Percentiles rank a stretch among this genome's conserved stretches.
Evolutionary conservation across 805 yeast genomes (phyloP).

Genomic region (Cyberlindnera saturnus): DNA sequence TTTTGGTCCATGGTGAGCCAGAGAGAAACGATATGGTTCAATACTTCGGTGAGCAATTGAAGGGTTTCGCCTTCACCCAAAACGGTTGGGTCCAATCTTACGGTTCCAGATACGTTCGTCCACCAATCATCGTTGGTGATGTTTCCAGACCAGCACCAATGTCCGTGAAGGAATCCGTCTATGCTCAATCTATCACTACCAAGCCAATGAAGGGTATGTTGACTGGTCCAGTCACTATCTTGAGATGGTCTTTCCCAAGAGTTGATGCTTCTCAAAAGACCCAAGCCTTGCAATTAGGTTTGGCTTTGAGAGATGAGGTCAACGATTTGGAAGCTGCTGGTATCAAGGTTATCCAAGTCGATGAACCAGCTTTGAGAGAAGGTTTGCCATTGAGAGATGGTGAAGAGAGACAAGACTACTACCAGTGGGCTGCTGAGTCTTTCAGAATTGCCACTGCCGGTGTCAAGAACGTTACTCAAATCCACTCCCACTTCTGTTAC

Average conservation of each 20-base stretch:
- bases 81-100: constrained; percentile 99
- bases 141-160: constrained; percentile 97
- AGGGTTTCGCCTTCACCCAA: constrained; percentile 96
- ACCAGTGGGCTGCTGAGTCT: constrained; percentile 98
- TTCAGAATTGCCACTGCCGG: constrained; percentile 99
- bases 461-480: constrained; percentile 91
- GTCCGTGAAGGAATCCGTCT: constrained; percentile 98
- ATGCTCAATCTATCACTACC: constrained; percentile 93
- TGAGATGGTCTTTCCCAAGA: constrained; percentile 99
- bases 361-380: constrained; percentile 99
- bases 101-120: constrained; percentile 99
- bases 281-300: constrained; percentile 94
- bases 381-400: constrained; percentile 99
- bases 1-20: constrained; percentile 99
- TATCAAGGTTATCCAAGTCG: constrained; percentile 96
- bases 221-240: constrained; percentile 98
- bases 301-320: constrained; percentile 98
- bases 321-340: constrained; percentile 98
- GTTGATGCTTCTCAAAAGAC: constrained; percentile 89
- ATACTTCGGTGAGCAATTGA: constrained; percentile 98
- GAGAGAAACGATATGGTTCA: constrained; percentile 99
- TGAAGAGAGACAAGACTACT: constrained; percentile 91
- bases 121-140: constrained; percentile 98
- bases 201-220: constrained; percentile 99
- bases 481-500: constrained; percentile 99